phyloP scores from a whole-genome alignment of 495 filamentous ascomycete species.

The Pseudomonodictys pantanalensis region DNA sequence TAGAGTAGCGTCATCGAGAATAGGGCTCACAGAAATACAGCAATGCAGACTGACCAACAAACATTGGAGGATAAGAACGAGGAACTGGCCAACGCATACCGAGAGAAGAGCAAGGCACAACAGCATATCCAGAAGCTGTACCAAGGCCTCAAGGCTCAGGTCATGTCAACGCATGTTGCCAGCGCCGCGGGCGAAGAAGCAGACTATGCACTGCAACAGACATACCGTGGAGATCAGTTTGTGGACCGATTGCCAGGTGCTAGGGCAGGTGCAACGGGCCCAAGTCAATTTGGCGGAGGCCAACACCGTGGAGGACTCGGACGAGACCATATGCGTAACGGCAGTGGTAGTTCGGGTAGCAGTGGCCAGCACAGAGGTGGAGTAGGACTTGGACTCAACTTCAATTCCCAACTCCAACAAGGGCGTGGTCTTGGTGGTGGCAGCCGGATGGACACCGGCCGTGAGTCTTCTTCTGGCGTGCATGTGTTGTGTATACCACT shows the following conservation, averaged over 20 bases:
- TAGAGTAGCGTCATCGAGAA: slow-evolving; percentile 9
- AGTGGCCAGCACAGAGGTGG: slow-evolving; percentile 3
- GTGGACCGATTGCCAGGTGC: slow-evolving; percentile 31
- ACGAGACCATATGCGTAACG: slow-evolving; percentile 44
- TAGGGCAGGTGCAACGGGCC: slow-evolving; percentile 14
- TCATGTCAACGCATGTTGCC: slow-evolving; percentile 66
- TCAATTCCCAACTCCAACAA: slow-evolving; percentile 17
- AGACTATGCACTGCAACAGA: slow-evolving; percentile 54
- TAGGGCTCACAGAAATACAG: slow-evolving; percentile 42
- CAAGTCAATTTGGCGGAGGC: slow-evolving; percentile 5
- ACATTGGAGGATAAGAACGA: slow-evolving; percentile 70
- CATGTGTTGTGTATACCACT: background rate
- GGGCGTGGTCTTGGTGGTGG: background rate
- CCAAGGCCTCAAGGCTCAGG: slow-evolving; percentile 72
- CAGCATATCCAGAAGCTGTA: slow-evolving; percentile 80
- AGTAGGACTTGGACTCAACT: slow-evolving; percentile 3
- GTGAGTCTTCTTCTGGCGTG: background rate
- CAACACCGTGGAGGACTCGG: slow-evolving; percentile 34
- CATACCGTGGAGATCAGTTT: slow-evolving; percentile 24
- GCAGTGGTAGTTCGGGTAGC: slow-evolving; percentile 48
- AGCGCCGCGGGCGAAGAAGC: slow-evolving; percentile 67
- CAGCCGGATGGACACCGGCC: slow-evolving; percentile 6
- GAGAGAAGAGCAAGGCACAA: slow-evolving; percentile 74
- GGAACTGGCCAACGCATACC: slow-evolving; percentile 64
- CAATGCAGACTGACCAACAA: slow-evolving; percentile 63